Evolutionary conservation across 2,329 filamentous ascomycete species (phyloP).

Genomic region (Graphilbum ipis-grandicollis): DNA sequence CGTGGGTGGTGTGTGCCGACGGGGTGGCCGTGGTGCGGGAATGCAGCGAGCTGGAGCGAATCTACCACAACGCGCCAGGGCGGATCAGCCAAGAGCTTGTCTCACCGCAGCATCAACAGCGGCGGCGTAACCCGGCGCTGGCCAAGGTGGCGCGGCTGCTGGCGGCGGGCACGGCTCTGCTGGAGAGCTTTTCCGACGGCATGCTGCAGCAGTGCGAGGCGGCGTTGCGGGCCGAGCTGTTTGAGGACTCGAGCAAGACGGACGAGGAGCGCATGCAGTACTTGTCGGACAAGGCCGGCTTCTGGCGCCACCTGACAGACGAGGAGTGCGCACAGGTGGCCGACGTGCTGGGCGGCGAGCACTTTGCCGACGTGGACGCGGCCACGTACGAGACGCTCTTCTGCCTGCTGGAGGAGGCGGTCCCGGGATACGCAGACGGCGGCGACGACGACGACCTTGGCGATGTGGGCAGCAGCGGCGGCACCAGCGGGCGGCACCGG

Average conservation of each 20-base stretch:
- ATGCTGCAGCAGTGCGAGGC: constrained; percentile 51
- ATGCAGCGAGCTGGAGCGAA: constrained; percentile 60
- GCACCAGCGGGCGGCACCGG: constrained; percentile 13
- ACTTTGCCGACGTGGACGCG: constrained; percentile 39
- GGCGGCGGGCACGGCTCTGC: constrained; percentile 51
- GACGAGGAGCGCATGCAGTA: constrained; percentile 58
- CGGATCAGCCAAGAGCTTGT: no score
- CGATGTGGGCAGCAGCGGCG: no score
- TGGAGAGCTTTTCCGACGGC: constrained; percentile 51
- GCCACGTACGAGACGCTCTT: constrained; percentile 36
- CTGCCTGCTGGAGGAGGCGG: constrained; percentile 26
- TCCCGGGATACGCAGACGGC: background rate
- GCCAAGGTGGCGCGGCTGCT: constrained; percentile 42
- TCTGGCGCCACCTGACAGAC: constrained; percentile 64
- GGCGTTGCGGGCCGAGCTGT: constrained; percentile 54
- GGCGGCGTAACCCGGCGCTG: constrained; percentile 5
- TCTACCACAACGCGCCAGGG: constrained; percentile 54
- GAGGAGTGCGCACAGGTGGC: constrained; percentile 61
- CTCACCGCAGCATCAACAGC: no score
- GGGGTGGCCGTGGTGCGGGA: constrained; percentile 61
- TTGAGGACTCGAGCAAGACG: constrained; percentile 52
- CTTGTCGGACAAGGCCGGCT: constrained; percentile 64
- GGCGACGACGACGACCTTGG: background rate
- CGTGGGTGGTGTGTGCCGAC: constrained; percentile 76
- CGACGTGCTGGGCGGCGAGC: constrained; percentile 48